Evolutionary conservation across 306 rosid species (phyloP).

Genomic region (Gastrolobium bilobum): DNA sequence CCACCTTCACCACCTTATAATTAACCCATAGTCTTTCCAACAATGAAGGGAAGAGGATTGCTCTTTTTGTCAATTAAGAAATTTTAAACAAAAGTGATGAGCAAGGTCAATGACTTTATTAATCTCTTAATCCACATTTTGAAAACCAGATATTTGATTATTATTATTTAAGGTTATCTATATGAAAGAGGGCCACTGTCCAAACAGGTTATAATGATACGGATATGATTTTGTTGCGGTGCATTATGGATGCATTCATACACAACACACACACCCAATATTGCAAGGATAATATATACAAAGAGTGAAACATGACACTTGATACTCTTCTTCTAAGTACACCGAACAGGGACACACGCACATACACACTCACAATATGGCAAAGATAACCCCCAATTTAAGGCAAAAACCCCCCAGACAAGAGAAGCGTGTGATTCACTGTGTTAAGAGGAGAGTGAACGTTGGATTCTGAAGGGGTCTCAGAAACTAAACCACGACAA

Average conservation of each 20-base stretch:
- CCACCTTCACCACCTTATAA: slow-evolving; percentile 33
- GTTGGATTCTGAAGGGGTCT: slow-evolving; percentile 18
- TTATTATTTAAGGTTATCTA: slow-evolving; percentile 47
- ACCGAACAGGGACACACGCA: slow-evolving; percentile 51
- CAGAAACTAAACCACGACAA: neutral
- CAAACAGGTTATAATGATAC: slow-evolving; percentile 52
- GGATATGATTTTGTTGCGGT: slow-evolving; percentile 60
- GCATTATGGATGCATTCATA: slow-evolving; percentile 55
- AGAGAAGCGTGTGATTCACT: slow-evolving; percentile 47
- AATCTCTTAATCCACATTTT: slow-evolving; percentile 47
- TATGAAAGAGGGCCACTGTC: slow-evolving; percentile 40
- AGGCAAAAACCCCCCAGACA: slow-evolving; percentile 33
- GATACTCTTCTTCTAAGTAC: slow-evolving; percentile 47
- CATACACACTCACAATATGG: slow-evolving; percentile 25
- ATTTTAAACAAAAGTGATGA: neutral
- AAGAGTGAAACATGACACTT: slow-evolving; percentile 41
- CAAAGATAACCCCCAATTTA: slow-evolving; percentile 38
- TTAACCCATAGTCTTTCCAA: slow-evolving; percentile 49
- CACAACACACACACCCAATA: slow-evolving; percentile 46
- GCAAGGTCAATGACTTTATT: slow-evolving; percentile 60
- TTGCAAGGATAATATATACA: slow-evolving; percentile 59
- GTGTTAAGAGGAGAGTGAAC: slow-evolving; percentile 12
- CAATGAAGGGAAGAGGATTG: slow-evolving; percentile 49
- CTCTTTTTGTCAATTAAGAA: slow-evolving; percentile 9
- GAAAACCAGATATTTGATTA: slow-evolving; percentile 39